Base-by-base conservation (phyloP, 2,329 filamentous ascomycete genomes). In the Fusarium albosuccineum region DNA sequence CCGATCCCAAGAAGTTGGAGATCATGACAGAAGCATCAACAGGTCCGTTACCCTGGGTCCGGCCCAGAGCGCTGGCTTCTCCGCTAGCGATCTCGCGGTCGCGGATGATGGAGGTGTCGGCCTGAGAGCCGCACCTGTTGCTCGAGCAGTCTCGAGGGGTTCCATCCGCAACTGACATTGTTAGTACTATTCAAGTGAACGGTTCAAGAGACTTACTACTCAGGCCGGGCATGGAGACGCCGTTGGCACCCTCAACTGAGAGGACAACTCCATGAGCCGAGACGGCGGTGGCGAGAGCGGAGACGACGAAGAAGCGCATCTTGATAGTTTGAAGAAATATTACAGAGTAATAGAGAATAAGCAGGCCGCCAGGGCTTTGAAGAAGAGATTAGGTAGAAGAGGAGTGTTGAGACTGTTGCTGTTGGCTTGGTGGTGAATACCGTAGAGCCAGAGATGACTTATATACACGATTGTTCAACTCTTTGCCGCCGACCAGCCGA, bases 51-150 rank as follows among this genome's bases (percentile, higher is more conserved):
- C 82, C 86, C 72, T 87, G 77, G 53, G 89, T 91, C 67, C 87
- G 86, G 70, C 89, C 89, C n/a, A 92, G 84, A 52, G 89, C 83
- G 36, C 86, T 87, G 37, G 72, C 75, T 69, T 83, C 81, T 71
- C 79, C 81, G 49, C 80, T 83, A 39, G 80, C 79, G 59, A 91
- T 82, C 78, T 91, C 89, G 11, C 80, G 77, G 62, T 85, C 78
- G 37, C 89, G 86, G 78, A 91, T 90, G 81, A 91, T 90, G 76
- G 89, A 83, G n/a, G 89, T 91, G 74, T 92, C 89, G 61, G 85
- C 87, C 76, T 91, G 85, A n/a, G 89, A 85, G 60, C 89, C 89
- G 74, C 88, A 91, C 45, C 76, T 66, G 70, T 89, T 87, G 71
- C 80, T 81, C 51, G 86, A 81, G 77, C 89, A 91, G 79, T 91